Conservation (phyloP, 768 basidiomycete genomes). For the Postia placenta region DNA sequence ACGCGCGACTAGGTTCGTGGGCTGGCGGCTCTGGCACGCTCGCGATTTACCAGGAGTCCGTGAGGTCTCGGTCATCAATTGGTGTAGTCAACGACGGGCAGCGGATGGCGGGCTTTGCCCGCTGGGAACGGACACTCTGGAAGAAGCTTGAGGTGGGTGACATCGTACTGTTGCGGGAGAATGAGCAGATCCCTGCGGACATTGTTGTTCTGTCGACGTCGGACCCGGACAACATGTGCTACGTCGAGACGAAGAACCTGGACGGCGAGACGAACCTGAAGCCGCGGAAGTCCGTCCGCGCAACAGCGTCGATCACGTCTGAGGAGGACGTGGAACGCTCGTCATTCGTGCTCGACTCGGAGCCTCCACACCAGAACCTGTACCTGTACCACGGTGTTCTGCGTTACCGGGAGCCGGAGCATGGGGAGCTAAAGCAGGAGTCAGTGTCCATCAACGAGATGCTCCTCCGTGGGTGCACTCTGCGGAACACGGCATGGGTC, state of each 20-base stretch:
- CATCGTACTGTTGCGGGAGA: slow-evolving; percentile 81
- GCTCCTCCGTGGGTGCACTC: slow-evolving; percentile 82
- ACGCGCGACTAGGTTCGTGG: slow-evolving; percentile 19
- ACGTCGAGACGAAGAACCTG: slow-evolving; percentile 95
- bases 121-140: slow-evolving; percentile 96
- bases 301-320: slow-evolving; percentile 66
- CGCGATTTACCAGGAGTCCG: slow-evolving; percentile 47
- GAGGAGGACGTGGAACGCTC: slow-evolving; percentile 91
- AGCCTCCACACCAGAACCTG: slow-evolving; percentile 89
- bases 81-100: slow-evolving; percentile 83
- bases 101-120: slow-evolving; percentile 60
- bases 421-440: slow-evolving; percentile 52
- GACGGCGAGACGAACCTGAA: slow-evolving; percentile 98
- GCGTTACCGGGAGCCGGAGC: slow-evolving; percentile 54
- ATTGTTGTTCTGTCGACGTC: slow-evolving; percentile 90
- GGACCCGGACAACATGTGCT: slow-evolving; percentile 88
- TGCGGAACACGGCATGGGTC: slow-evolving; percentile 89
- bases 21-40: slow-evolving; percentile 29
- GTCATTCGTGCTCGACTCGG: slow-evolving; percentile 85
- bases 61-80: slow-evolving; percentile 46
- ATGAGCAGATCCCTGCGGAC: slow-evolving; percentile 96
- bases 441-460: slow-evolving; percentile 88
- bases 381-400: slow-evolving; percentile 88
- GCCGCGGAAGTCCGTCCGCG: slow-evolving; percentile 68
- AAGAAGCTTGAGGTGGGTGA: slow-evolving; percentile 99